Base-by-base conservation (phyloP, 2,329 filamentous ascomycete species). In the Fusarium agapanthi region DNA sequence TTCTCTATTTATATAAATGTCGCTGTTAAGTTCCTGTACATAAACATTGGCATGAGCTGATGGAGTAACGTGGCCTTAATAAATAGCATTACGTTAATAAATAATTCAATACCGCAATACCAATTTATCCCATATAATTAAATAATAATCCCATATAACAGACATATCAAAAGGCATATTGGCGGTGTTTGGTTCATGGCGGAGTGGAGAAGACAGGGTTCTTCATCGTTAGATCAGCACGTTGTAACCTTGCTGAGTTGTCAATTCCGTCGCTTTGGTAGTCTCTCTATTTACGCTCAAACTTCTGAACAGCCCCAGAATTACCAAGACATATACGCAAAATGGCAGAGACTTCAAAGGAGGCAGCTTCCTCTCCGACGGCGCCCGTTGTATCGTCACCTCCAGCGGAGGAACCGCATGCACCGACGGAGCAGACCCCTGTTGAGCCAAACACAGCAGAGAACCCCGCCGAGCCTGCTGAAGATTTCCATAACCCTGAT, bases 401-500 rank as follows among this genome's bases (percentile, higher is more conserved):
- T 12, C 8, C 38, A 7, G 9, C 32, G 1, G 40, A 45, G n/a
- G 38, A 7, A 15, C 15, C 53, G 16, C 53, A n/a, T 55, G 53
- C 34, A 28, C 34, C 20, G 4, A 7, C 20, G 4, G 60, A 37
- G 7, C 30, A 38, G 24, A 16, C 40, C 2, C 11, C 54, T 5
- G 16, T 41, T 2, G 45, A n/a, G 12, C 59, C n/a, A 7, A 10
- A 7, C 37, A 18, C 50, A 38, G 13, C 40, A 22, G 47, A 54
- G n/a, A 28, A 26, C 22, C 28, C 44, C 15, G 32, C 35, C 10
- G 35, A 37, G 4, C 14, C 30, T 6, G 35, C 24, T 9, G 64
- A 51, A 7, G 57, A 41, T n/a, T 71, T 71, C 6, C 62, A 71
- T n/a, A 20, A 41, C 18, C 24, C 68, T n/a, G 37, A 38, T 7